Conservation (phyloP, 805 yeast species). For the Starmera pachycereana region DNA sequence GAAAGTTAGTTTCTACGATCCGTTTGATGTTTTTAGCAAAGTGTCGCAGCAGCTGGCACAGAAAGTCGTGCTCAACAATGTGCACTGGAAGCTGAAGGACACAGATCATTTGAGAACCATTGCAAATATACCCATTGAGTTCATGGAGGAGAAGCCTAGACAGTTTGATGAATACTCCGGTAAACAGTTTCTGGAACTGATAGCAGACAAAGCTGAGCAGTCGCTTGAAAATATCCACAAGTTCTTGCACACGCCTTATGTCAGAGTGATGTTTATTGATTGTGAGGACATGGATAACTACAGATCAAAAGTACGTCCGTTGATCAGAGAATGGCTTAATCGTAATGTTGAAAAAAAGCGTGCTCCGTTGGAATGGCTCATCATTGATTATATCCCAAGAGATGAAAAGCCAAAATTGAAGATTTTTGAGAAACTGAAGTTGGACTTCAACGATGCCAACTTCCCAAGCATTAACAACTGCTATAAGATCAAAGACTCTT, state of each 20-base stretch:
- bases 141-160: constrained; percentile 49
- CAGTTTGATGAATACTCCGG: constrained; percentile 10
- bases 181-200: background rate
- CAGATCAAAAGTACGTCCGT: constrained; percentile 69
- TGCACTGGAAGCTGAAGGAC: constrained; percentile 54
- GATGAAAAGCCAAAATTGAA: constrained; percentile 35
- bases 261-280: constrained; percentile 59
- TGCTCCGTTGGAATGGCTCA: constrained; percentile 49
- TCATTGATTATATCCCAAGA: constrained; percentile 40
- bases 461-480: constrained; percentile 21
- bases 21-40: constrained; percentile 46
- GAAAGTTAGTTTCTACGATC: constrained; percentile 60
- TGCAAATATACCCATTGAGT: constrained; percentile 41
- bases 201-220: background rate
- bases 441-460: constrained; percentile 32
- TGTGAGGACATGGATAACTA: constrained; percentile 65
- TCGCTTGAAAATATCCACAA: constrained; percentile 1
- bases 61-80: constrained; percentile 46
- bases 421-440: constrained; percentile 41
- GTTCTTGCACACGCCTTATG: constrained; percentile 32
- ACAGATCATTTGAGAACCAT: constrained; percentile 53
- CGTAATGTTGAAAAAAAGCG: constrained; percentile 25
- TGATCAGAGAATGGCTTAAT: constrained; percentile 72
- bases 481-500: constrained; percentile 23
- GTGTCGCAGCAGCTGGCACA: constrained; percentile 32